Percentiles rank a stretch among this genome's conserved stretches.
Evolutionary conservation across 352 stramenopile genomes (phyloP).

Genomic region (Plasmopara viticola): DNA sequence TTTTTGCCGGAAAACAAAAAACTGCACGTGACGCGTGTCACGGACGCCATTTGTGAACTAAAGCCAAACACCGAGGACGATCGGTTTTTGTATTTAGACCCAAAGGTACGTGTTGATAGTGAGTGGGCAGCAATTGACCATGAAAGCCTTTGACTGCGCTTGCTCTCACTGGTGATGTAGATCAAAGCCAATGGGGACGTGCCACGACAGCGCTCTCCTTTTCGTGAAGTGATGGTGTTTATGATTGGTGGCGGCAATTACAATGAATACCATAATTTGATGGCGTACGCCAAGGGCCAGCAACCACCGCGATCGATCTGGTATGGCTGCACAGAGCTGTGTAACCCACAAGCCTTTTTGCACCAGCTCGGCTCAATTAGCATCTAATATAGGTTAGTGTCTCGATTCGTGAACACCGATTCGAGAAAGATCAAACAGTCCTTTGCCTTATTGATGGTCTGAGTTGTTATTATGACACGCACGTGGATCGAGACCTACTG

Average conservation of each 20-base stretch:
- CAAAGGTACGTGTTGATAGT: conserved; percentile 43
- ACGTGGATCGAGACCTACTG: too few relatives aligned
- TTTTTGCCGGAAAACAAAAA: conserved; percentile 87
- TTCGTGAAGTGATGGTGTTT: conserved; percentile 83
- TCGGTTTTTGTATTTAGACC: conserved; percentile 77
- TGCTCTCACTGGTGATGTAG: conserved; percentile 12
- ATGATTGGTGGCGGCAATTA: conserved; percentile 85
- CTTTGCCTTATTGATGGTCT: too few relatives aligned
- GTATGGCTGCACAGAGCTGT: conserved; percentile 87
- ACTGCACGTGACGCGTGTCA: conserved; percentile 74
- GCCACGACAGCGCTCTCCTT: conserved; percentile 67
- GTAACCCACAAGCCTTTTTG: conserved; percentile 87
- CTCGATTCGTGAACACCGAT: too few relatives aligned
- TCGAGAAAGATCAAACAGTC: too few relatives aligned
- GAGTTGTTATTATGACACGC: too few relatives aligned
- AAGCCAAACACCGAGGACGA: conserved; percentile 78
- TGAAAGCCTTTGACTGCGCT: background rate
- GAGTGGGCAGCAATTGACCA: background rate
- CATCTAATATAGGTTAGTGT: conserved; percentile 24
- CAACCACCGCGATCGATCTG: conserved; percentile 64
- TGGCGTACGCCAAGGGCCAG: conserved; percentile 72
- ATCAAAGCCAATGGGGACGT: conserved; percentile 71
- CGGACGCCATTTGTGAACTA: conserved; percentile 78
- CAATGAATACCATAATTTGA: conserved; percentile 84
- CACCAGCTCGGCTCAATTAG: conserved; percentile 72